Evolutionary conservation across 306 rosid genomes (phyloP), one percentile per base, ranked within the genome.

Genomic region (Malus orientalis): DNA sequence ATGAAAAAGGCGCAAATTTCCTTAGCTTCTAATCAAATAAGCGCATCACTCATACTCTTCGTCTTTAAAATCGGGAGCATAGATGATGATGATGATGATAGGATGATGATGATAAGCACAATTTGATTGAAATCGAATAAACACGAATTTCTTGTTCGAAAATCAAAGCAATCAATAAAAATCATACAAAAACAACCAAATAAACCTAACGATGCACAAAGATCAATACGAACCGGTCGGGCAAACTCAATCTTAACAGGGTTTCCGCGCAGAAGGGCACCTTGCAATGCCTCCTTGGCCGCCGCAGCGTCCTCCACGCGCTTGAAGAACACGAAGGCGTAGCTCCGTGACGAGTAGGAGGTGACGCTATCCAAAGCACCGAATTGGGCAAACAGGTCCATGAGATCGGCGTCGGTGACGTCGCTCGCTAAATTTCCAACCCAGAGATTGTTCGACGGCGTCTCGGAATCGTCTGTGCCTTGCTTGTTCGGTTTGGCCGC

Each of bases 281-380:
- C 93, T 82, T 93, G 97, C 20, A 94, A 81, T 32, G 94, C 89
- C 25, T 85, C 86, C 84, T 93, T 93, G 22, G 99, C 99, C 22
- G 98, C 94, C 83, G 87, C 90, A 11, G 99, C 93, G 67, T 96
- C 99, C 78, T 91, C 94, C 60, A 84, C 80, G 60, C 90, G 94
- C 85, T 88, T 90, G 88, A 91, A 93, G 81, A 79, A 91, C 4
- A 93, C 85, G 81, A 96, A 96, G 1, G 94, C 98, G 81, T 89
- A 96, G 78, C 97, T 93, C 73, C 99, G 85, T 1, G 91, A 54
- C 22, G 98, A 89, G 81, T 93, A 91, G 1, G 91, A 77, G 3
- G 96, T 88, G 6, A 96, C 99, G 82, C 96, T 88, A 36, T 96
- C 98, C 23, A 96, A 86, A 2, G 97, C 98, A 8, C 98, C 99